phyloP scores from a whole-genome alignment of 2,329 filamentous ascomycete species.

The Aspergillus pseudotamarii region DNA sequence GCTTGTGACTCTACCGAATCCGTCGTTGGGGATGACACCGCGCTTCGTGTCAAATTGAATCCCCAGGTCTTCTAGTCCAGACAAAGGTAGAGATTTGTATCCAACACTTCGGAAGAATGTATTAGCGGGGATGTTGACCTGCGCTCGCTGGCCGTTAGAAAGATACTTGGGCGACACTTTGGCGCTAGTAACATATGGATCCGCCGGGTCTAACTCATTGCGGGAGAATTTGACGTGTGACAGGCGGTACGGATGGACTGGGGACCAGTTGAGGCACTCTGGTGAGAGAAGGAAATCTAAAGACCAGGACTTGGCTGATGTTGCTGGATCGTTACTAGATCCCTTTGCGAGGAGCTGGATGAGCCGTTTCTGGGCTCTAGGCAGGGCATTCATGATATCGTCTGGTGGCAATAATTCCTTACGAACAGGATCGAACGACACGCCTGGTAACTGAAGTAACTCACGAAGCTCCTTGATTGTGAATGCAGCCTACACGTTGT shows the following conservation, averaged over 20 bases:
- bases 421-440: conserved; percentile 73
- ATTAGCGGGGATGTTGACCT: conserved; percentile 62
- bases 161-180: conserved; percentile 49
- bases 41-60: conserved; percentile 75
- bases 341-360: conserved; percentile 82
- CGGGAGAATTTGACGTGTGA: conserved; percentile 67
- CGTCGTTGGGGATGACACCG: conserved; percentile 83
- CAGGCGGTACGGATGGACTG: conserved; percentile 53
- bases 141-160: conserved; percentile 52
- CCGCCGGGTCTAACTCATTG: conserved; percentile 55
- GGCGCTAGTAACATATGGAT: conserved; percentile 55
- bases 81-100: conserved; percentile 79
- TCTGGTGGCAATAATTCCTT: conserved; percentile 64
- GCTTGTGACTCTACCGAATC: conserved; percentile 69
- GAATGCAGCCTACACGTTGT: conserved; percentile 71
- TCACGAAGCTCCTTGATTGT: conserved; percentile 95
- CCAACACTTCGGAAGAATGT: conserved; percentile 92
- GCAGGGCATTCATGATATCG: conserved; percentile 66
- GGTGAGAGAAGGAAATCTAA: conserved; percentile 86
- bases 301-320: conserved; percentile 72
- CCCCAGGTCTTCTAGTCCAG: conserved; percentile 71
- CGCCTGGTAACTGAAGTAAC: conserved; percentile 73
- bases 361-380: conserved; percentile 74
- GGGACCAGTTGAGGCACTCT: conserved; percentile 62
- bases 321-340: conserved; percentile 54